Percentiles rank a stretch among this genome's conserved stretches.
Evolutionary conservation across 257 asterid genomes (phyloP).

Genomic region (Plantago ovata): DNA sequence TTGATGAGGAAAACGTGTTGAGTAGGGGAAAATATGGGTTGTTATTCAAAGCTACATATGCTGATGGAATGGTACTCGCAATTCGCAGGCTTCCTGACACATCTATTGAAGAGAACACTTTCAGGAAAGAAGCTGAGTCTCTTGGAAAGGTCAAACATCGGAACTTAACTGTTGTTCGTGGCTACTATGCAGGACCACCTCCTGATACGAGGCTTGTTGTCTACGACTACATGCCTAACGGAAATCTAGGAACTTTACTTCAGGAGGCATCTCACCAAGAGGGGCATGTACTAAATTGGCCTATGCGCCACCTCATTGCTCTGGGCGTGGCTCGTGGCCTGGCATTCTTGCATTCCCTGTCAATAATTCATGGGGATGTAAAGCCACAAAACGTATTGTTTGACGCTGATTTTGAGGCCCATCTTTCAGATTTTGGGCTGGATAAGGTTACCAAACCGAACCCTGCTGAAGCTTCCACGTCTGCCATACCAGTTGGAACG

Average conservation of each 20-base stretch:
- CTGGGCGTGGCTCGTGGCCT: constrained; percentile 83
- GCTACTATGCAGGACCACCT: constrained; percentile 81
- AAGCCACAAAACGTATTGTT: constrained; percentile 80
- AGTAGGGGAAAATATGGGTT: constrained; percentile 71
- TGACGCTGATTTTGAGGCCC: constrained; percentile 92
- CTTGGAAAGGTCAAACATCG: constrained; percentile 74
- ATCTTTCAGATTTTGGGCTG: constrained; percentile 67
- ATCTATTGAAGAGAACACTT: constrained; percentile 52
- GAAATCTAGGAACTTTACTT: constrained; percentile 66
- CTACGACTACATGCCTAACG: constrained; percentile 88
- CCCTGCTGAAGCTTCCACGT: constrained; percentile 57
- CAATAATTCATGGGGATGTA: constrained; percentile 57
- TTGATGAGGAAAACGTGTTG: constrained; percentile 83
- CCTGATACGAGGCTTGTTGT: constrained; percentile 63
- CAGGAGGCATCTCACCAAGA: constrained; percentile 89
- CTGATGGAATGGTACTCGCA: constrained; percentile 90
- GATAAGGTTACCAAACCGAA: constrained; percentile 49
- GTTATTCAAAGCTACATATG: constrained; percentile 62
- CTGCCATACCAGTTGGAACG: constrained; percentile 53
- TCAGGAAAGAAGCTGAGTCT: constrained; percentile 72
- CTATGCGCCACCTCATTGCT: constrained; percentile 86
- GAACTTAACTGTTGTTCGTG: constrained; percentile 76
- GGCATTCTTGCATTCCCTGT: constrained; percentile 54
- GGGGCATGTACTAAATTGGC: constrained; percentile 90
- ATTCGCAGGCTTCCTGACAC: constrained; percentile 67